Evolutionary conservation across 768 basidiomycete genomes (phyloP), one percentile per base, ranked within the genome.

Genomic region (Termitomyces bulborhizus): DNA sequence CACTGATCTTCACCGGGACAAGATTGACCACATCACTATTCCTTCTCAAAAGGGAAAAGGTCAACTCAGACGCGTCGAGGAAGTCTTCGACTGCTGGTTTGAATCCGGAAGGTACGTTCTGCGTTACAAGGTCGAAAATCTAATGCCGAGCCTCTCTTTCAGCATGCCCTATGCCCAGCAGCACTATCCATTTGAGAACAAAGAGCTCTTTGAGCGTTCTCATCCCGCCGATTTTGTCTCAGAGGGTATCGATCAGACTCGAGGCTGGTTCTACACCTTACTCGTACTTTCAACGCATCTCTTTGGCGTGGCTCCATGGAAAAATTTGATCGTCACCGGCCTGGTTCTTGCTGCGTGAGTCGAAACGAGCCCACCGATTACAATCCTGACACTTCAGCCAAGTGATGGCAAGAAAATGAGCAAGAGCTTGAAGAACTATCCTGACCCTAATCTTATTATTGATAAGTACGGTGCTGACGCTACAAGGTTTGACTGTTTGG

Each of bases 341-440:
- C 85, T 98, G 52, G 93, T 99, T 34, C 85, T 99, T 48, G 97
- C 96, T 45, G 86, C 86, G 91, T 92, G 65, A 69, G 90, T 79
- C 3, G 44, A 12, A 24, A 8, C 40, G 26, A 27, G n/a, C 32
- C 27, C 16, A 29, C 47, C 18, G n/a, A 31, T 51, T 51, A 44
- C 54, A 60, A 16, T 43, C 24, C 39, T 51, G 29, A 31, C 37
- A 46, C 15, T 45, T 13, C 2, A 15, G 15, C 42, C 9, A 59
- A 93, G 91, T 2, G 95, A 99, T 63, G 97, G 97, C 53, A 97
- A 95, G 79, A 99, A 99, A 77, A 99, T 99, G 97, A 94, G 91
- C 73, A 99, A 99, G 74, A 95, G 91, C 70, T 73, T 95, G 56
- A 86, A 85, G 70, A 99, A 99, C 71, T 99, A 94, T 69, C 95